These are phyloP conservation scores for Hydrangea macrophylla DNA, from an alignment of 148 eudicot genomes.

Conservation along the genomic window DNA sequence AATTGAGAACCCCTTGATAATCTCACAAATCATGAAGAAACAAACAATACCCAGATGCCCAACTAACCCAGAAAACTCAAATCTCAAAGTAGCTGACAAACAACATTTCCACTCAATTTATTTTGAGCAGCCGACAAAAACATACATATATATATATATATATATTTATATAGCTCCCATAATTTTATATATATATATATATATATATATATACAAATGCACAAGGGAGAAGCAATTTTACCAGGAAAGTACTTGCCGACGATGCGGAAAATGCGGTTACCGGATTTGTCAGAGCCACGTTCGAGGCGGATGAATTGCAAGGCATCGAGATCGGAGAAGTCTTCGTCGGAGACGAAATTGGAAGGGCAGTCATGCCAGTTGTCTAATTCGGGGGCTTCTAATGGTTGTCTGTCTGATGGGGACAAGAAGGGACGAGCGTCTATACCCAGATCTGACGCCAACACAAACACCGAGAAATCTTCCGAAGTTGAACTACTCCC, in stretches of 20 bases:
- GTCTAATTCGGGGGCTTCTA: constrained; percentile 28
- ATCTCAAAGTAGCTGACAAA: too few relatives aligned
- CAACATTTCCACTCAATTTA: too few relatives aligned
- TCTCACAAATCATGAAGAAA: not conserved
- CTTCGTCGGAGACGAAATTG: constrained; percentile 45
- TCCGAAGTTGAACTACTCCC: constrained; percentile 39
- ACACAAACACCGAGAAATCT: constrained; percentile 74
- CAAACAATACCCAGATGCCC: constrained; percentile 2
- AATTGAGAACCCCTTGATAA: too few relatives aligned
- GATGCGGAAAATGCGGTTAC: constrained; percentile 74
- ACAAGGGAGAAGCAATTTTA: constrained; percentile 10
- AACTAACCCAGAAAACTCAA: not conserved
- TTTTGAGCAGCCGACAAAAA: not conserved
- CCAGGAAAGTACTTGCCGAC: constrained; percentile 90
- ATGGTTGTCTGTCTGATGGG: constrained; percentile 15
- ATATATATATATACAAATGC: not conserved
- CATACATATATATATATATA: not conserved
- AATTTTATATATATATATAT: not conserved
- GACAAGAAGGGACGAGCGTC: constrained; percentile 75
- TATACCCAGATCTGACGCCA: constrained; percentile 77
- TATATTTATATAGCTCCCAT: not conserved
- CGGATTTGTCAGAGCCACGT: constrained; percentile 58
- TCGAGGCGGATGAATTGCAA: constrained; percentile 66
- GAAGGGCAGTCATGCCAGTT: constrained; percentile 85
- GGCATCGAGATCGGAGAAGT: constrained; percentile 75